These are phyloP conservation scores for Balamuthia mandrillaris DNA, from an alignment of 208 protist species.

Conservation along the genomic window DNA sequence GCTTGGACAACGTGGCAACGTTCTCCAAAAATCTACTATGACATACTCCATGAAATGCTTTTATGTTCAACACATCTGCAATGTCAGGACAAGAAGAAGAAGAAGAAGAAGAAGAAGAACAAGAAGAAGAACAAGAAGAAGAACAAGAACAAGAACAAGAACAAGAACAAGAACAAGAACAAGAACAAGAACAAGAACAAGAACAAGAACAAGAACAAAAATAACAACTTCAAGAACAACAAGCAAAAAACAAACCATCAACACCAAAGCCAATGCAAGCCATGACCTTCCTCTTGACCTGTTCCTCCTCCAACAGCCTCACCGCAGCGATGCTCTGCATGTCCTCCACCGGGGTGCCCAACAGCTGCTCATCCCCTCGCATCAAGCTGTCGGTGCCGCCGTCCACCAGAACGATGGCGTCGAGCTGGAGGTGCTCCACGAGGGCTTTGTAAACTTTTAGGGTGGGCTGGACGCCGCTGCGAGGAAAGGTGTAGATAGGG, in stretches of 20 bases:
- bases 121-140: neutral
- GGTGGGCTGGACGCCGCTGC: neutral
- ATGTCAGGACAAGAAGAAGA: neutral
- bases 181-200: neutral
- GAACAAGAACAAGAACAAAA: too few species aligned
- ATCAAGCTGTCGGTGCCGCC: neutral
- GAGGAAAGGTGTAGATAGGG: neutral
- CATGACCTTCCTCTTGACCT: neutral
- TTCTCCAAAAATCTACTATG: neutral
- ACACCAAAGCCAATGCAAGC: neutral
- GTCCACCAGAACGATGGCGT: neutral
- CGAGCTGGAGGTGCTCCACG: neutral
- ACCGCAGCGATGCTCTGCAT: neutral
- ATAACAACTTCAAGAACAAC: neutral
- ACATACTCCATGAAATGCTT: neutral
- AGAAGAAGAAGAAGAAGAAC: neutral
- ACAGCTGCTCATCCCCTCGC: neutral
- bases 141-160: neutral
- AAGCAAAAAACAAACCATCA: neutral
- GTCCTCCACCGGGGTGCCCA: neutral
- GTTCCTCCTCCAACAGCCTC: neutral
- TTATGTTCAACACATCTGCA: too few species aligned
- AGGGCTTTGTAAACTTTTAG: neutral
- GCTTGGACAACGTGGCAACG: neutral
- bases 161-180: neutral